A percentile compares a stretch with the other conserved stretches of the same genome.
phyloP scores from a whole-genome alignment of 106 monocot species.

The Allium sativum region DNA sequence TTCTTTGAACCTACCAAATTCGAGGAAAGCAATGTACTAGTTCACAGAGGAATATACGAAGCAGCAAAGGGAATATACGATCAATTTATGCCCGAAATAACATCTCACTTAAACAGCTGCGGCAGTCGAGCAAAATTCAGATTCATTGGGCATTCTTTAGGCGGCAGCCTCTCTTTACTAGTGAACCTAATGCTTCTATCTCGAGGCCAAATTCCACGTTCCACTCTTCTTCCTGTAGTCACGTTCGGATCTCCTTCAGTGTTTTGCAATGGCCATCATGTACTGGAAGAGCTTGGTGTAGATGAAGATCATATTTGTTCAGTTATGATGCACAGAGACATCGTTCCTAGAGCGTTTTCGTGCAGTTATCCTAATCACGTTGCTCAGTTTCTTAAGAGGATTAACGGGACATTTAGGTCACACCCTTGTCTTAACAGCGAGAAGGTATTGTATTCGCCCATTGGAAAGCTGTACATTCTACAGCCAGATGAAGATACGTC shows the following conservation, averaged over 20 bases:
- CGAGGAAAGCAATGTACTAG: slow-evolving; percentile 67
- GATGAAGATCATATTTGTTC: slow-evolving; percentile 38
- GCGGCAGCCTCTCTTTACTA: slow-evolving; percentile 77
- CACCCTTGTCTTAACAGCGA: slow-evolving; percentile 77
- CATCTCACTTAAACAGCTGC: slow-evolving; percentile 23
- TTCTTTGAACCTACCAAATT: slow-evolving; percentile 86
- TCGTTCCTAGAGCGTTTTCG: slow-evolving; percentile 88
- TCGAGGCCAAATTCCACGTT: slow-evolving; percentile 17
- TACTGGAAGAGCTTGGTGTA: slow-evolving; percentile 36
- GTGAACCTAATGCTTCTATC: slow-evolving; percentile 64
- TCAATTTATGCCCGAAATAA: slow-evolving; percentile 62
- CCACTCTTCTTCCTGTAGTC: slow-evolving; percentile 52
- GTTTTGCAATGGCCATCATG: slow-evolving; percentile 55
- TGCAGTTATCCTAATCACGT: slow-evolving; percentile 69
- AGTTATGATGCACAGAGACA: slow-evolving; percentile 85
- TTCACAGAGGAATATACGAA: slow-evolving; percentile 95
- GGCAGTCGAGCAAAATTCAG: slow-evolving; percentile 43
- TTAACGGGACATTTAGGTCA: slow-evolving; percentile 43
- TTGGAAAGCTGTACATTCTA: slow-evolving; percentile 58
- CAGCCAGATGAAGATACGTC: slow-evolving; percentile 62
- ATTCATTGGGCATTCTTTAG: slow-evolving; percentile 82
- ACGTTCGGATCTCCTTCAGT: slow-evolving; percentile 83
- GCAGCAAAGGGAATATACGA: slow-evolving; percentile 91
- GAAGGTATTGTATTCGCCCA: slow-evolving; percentile 58
- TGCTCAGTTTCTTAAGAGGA: slow-evolving; percentile 50